phyloP scores from a whole-genome alignment of 2,329 filamentous ascomycete species.

The Teratosphaeria destructans region DNA sequence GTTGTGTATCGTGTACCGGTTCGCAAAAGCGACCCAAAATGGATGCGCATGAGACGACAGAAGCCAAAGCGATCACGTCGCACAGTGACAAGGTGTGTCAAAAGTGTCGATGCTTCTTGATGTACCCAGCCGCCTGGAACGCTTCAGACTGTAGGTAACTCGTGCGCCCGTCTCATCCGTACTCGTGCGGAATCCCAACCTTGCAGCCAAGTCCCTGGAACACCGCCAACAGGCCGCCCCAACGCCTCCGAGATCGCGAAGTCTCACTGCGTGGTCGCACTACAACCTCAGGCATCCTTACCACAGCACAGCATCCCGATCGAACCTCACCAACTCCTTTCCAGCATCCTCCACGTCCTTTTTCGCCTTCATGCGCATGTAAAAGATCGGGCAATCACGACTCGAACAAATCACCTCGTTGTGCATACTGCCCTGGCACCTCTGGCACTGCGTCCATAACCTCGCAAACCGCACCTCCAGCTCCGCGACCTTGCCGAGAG shows the following conservation, averaged over 20 bases:
- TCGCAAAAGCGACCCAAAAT: background rate
- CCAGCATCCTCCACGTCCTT: conserved; percentile 95
- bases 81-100: too few species aligned
- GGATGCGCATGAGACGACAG: background rate
- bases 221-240: background rate
- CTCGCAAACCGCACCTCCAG: conserved; percentile 86
- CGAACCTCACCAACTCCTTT: conserved; percentile 82
- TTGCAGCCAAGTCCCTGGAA: background rate
- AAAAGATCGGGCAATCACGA: conserved; percentile 97
- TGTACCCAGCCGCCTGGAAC: background rate
- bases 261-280: background rate
- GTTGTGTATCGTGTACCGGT: background rate
- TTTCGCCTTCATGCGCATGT: conserved; percentile 99
- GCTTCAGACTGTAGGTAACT: background rate
- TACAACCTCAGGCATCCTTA: conserved; percentile 18
- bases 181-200: background rate
- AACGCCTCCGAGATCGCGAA: background rate
- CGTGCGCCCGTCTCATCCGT: background rate
- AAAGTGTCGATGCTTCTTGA: background rate
- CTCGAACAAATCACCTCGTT: conserved; percentile 96
- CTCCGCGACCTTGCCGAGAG: conserved; percentile 77
- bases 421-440: conserved; percentile 95
- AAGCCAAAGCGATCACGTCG: background rate
- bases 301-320: conserved; percentile 69
- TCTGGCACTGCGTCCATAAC: conserved; percentile 95